phyloP scores from a whole-genome alignment of 306 rosid species.

The Malus asiatica region DNA sequence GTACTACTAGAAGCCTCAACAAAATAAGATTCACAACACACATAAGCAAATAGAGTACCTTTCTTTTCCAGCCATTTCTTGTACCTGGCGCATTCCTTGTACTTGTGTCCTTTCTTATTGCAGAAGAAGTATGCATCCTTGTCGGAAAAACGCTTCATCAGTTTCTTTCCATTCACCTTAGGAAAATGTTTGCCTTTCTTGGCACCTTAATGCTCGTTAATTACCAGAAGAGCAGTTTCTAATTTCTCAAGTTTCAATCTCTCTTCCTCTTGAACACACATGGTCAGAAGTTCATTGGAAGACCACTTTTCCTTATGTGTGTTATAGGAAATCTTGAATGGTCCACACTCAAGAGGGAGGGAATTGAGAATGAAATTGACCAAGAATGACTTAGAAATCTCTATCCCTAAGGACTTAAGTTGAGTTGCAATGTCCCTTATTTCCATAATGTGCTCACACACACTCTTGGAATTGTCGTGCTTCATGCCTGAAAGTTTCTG shows the following conservation, averaged over 20 bases:
- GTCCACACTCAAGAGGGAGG: background rate
- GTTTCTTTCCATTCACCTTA: background rate
- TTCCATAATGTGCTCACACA: background rate
- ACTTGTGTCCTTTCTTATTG: constrained; percentile 5
- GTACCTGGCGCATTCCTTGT: background rate
- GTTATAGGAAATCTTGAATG: constrained; percentile 1
- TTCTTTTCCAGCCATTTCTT: constrained; percentile 1
- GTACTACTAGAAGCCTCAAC: background rate
- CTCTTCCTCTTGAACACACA: constrained; percentile 2
- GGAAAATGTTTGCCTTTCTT: background rate
- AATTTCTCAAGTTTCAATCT: background rate
- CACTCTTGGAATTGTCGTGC: background rate
- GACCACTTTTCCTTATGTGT: constrained; percentile 4
- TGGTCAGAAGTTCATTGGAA: background rate
- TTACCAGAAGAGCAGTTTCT: background rate
- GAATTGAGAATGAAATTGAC: background rate
- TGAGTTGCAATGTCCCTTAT: background rate
- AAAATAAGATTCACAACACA: constrained; percentile 4
- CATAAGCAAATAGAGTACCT: background rate
- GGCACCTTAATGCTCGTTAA: background rate
- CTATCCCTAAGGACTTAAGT: background rate
- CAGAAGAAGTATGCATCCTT: background rate
- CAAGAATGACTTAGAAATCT: background rate
- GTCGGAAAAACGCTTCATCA: background rate
- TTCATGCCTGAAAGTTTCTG: background rate